Evolutionary conservation across 306 rosid species (phyloP).

Genomic region (Lathyrus aphaca): DNA sequence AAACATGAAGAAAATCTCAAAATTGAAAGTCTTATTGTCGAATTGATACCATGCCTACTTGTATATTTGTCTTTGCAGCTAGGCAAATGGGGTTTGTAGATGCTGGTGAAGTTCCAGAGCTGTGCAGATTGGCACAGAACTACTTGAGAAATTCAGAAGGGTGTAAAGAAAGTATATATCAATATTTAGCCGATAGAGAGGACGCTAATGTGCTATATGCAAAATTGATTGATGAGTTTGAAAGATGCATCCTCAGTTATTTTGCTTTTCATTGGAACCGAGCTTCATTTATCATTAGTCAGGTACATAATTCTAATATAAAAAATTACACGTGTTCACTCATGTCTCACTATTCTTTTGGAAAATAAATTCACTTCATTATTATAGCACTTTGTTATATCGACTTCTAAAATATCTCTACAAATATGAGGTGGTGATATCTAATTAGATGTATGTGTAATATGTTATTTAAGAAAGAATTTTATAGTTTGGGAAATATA

Average conservation of each 20-base stretch:
- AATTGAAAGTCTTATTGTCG: not conserved
- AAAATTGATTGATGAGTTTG: constrained; percentile 64
- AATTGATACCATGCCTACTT: not conserved
- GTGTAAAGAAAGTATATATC: constrained; percentile 55
- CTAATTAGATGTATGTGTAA: too few species aligned
- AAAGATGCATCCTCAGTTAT: constrained; percentile 71
- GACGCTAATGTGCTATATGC: constrained; percentile 48
- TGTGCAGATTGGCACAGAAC: constrained; percentile 62
- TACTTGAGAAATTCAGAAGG: constrained; percentile 63
- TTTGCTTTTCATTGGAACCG: constrained; percentile 88
- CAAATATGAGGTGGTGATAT: too few species aligned
- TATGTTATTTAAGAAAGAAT: not conserved
- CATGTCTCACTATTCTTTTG: too few species aligned
- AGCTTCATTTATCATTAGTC: constrained; percentile 55
- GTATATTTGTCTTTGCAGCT: constrained; percentile 45
- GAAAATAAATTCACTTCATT: too few species aligned
- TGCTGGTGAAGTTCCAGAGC: constrained; percentile 53
- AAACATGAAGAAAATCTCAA: too few species aligned
- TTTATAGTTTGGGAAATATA: not conserved
- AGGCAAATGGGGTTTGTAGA: constrained; percentile 76
- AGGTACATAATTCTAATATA: constrained; percentile 58
- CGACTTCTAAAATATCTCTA: too few species aligned
- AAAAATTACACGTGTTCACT: too few species aligned
- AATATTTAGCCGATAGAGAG: constrained; percentile 48
- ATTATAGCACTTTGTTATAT: too few species aligned